A percentile compares a stretch with the other conserved stretches of the same genome.
Evolutionary conservation across 2,329 filamentous ascomycete genomes (phyloP).

Genomic region (Cladosporium cucumerinum): DNA sequence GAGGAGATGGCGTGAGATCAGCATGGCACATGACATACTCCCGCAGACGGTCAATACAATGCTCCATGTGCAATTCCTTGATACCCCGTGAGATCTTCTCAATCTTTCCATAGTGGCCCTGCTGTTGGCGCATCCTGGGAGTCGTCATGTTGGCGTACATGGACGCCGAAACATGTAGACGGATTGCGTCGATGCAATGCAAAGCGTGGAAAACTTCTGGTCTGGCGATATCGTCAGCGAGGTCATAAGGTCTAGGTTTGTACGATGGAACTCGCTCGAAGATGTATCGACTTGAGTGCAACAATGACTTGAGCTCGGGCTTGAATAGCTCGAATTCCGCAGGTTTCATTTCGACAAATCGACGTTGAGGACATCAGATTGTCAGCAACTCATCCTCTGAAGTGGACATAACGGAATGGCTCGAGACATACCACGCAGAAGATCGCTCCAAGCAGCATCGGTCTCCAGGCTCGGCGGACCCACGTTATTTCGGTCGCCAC

Average conservation of each 20-base stretch:
- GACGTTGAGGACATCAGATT: background rate
- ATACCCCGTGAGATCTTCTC: constrained; percentile 1
- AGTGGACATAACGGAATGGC: background rate
- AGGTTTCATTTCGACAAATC: background rate
- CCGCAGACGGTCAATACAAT: constrained; percentile 25
- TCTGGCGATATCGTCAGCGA: background rate
- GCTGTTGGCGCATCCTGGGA: background rate
- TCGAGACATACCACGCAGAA: background rate
- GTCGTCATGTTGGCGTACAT: background rate
- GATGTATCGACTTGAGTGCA: background rate
- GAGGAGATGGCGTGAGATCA: constrained; percentile 24
- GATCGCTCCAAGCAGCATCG: background rate
- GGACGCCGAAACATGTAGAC: background rate
- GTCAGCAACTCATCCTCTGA: background rate
- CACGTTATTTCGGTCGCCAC: background rate
- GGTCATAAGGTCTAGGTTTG: accelerated
- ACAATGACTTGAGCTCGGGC: background rate
- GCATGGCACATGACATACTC: constrained; percentile 23
- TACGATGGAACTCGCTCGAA: background rate
- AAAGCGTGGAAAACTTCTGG: background rate
- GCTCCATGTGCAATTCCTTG: constrained; percentile 16
- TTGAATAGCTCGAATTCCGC: background rate
- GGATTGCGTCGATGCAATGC: background rate
- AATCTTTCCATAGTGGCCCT: background rate
- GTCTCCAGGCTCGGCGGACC: background rate